A percentile compares a stretch with the other conserved stretches of the same genome.
Conservation (phyloP, 352 stramenopile genomes). For the Phytopythium sindhum region DNA sequence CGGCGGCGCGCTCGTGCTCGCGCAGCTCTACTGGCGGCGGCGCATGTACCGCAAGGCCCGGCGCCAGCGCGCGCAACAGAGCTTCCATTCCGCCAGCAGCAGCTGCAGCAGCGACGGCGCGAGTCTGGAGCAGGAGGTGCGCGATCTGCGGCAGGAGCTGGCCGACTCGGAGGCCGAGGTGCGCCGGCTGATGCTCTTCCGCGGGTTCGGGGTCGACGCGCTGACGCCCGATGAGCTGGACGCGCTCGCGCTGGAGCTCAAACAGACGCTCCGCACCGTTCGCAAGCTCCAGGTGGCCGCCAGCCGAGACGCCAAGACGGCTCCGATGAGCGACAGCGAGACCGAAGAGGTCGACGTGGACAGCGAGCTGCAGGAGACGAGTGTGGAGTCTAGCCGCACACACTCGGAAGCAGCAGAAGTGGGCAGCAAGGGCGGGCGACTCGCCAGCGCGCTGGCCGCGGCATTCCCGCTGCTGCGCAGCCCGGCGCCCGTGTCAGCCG, state of each 20-base stretch:
- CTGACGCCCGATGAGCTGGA: conserved; percentile 44
- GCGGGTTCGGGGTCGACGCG: conserved; percentile 68
- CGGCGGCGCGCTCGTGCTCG: conserved; percentile 39
- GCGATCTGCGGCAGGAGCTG: conserved; percentile 65
- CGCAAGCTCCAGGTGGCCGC: not conserved
- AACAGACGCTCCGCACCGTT: conserved; percentile 49
- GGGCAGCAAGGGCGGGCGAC: not conserved
- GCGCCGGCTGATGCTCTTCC: conserved; percentile 66
- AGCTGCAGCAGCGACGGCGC: conserved; percentile 8
- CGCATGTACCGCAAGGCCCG: conserved; percentile 6
- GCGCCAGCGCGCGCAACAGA: conserved; percentile 11
- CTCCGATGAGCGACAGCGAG: not conserved
- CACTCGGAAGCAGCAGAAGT: not conserved
- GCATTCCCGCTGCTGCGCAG: not conserved
- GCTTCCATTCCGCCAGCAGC: conserved; percentile 3
- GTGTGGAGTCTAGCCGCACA: not conserved
- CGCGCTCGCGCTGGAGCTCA: conserved; percentile 51
- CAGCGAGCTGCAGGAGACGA: not conserved
- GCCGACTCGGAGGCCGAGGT: conserved; percentile 76
- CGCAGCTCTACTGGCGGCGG: conserved; percentile 24
- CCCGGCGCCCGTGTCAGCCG: not conserved
- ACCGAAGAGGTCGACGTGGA: not conserved
- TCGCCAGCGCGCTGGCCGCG: not conserved
- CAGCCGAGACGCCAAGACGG: not conserved
- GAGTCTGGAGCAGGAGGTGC: conserved; percentile 52